Conservation (phyloP, 2,329 filamentous ascomycete genomes). For the Fusarium subglutinans region DNA sequence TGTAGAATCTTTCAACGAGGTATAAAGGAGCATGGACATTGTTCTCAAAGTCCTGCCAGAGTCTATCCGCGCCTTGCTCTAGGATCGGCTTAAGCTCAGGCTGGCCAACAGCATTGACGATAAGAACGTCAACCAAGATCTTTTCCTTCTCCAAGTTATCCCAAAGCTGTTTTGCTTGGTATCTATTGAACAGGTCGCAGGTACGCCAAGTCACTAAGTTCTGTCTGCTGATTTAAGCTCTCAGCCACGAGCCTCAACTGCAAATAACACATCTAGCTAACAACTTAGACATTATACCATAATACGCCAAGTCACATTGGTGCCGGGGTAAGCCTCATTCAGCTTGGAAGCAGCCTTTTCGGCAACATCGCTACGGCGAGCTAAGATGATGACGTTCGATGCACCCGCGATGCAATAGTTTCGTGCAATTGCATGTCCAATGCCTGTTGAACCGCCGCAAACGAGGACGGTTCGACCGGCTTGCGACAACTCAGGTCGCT, state of each 20-base stretch:
- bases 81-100: constrained; percentile 22
- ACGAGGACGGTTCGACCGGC: constrained; percentile 67
- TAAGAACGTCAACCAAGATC: constrained; percentile 11
- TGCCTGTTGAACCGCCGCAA: constrained; percentile 71
- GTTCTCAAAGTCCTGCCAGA: constrained; percentile 37
- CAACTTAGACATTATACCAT: too few species aligned
- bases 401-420: constrained; percentile 59
- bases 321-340: constrained; percentile 3
- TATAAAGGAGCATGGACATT: constrained; percentile 31
- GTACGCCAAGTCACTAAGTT: background rate
- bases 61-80: constrained; percentile 31
- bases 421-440: constrained; percentile 71
- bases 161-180: constrained; percentile 10
- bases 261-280: too few species aligned
- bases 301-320: background rate
- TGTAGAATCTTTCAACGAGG: constrained; percentile 29
- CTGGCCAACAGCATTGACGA: constrained; percentile 19
- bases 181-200: constrained; percentile 8
- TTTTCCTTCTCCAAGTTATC: constrained; percentile 4
- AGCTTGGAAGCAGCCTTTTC: constrained; percentile 11
- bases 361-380: constrained; percentile 27
- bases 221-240: too few species aligned
- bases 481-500: constrained; percentile 51
- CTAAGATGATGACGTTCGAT: constrained; percentile 50
- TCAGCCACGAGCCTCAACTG: too few species aligned